Evolutionary conservation across 257 asterid species (phyloP).

Genomic region (Capsicum pubescens): DNA sequence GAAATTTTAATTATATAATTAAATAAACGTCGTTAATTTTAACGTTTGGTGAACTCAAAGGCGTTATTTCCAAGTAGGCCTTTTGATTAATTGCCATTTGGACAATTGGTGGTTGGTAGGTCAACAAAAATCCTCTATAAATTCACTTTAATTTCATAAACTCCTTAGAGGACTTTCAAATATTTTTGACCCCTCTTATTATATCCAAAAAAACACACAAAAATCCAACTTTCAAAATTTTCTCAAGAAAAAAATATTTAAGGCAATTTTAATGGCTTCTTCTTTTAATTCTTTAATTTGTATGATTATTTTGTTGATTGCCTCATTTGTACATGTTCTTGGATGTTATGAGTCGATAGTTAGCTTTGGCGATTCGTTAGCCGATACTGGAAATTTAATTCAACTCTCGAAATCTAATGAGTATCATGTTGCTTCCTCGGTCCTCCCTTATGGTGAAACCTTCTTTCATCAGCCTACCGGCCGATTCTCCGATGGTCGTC

Average conservation of each 20-base stretch:
- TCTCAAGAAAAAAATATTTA: not conserved
- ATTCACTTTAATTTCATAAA: not conserved
- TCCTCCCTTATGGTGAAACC: conserved; percentile 36
- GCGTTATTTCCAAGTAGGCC: not conserved
- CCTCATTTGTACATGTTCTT: not conserved
- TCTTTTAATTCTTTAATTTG: not conserved
- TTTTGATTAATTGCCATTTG: not conserved
- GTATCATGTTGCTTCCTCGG: not conserved
- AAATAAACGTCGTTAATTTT: not conserved
- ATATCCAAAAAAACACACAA: not conserved
- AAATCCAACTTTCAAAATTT: not conserved
- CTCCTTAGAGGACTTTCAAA: conserved; percentile 25
- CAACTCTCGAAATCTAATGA: not conserved
- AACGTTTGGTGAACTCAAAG: not conserved
- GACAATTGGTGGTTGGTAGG: conserved; percentile 22
- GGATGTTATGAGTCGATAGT: conserved; percentile 39
- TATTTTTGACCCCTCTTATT: conserved; percentile 7
- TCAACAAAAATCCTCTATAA: conserved; percentile 26
- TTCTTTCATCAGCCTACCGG: conserved; percentile 43
- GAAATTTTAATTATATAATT: not conserved
- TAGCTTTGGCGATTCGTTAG: conserved; percentile 45
- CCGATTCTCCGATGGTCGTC: conserved; percentile 45
- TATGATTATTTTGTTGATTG: not conserved
- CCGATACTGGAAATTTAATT: conserved; percentile 45
- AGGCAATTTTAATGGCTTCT: not conserved